phyloP scores from a whole-genome alignment of 495 filamentous ascomycete species.

The Xylaria venustula region DNA sequence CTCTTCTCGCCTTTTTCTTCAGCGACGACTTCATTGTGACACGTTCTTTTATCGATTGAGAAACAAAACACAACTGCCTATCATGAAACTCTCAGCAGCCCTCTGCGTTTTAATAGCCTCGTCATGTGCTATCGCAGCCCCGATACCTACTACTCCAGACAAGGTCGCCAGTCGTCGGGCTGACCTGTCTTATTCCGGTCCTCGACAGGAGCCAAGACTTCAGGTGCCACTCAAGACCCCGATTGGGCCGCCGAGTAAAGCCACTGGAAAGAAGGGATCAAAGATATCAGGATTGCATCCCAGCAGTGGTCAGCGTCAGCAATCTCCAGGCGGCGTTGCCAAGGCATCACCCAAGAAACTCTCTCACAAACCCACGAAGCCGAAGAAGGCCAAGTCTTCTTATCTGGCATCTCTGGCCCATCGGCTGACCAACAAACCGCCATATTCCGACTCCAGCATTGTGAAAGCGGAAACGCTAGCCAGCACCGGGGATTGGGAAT shows the following conservation, averaged over 20 bases:
- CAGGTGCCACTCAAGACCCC: neutral
- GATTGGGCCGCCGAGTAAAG: neutral
- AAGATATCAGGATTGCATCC: neutral
- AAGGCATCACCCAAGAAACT: neutral
- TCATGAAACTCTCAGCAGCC: conserved; percentile 22
- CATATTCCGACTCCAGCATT: conserved; percentile 30
- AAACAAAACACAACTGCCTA: neutral
- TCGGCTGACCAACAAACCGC: conserved; percentile 21
- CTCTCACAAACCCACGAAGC: neutral
- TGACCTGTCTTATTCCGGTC: neutral
- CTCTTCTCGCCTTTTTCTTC: neutral
- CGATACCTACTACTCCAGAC: conserved; percentile 12
- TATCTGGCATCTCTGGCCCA: conserved; percentile 18
- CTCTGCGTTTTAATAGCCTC: conserved; percentile 17
- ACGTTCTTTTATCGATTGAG: neutral
- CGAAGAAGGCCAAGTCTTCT: conserved; percentile 1
- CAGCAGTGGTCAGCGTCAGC: neutral
- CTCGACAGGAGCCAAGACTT: conserved; percentile 4
- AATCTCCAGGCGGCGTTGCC: neutral
- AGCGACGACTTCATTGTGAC: too few relatives aligned
- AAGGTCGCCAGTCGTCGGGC: conserved; percentile 14
- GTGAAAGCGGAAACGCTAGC: conserved; percentile 27
- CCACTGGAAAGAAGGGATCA: neutral
- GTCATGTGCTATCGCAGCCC: conserved; percentile 20
- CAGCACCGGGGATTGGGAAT: conserved; percentile 21